These are phyloP conservation scores for Ophiostoma tasmaniense DNA, from an alignment of 2,329 filamentous ascomycete genomes.

Conservation along the genomic window DNA sequence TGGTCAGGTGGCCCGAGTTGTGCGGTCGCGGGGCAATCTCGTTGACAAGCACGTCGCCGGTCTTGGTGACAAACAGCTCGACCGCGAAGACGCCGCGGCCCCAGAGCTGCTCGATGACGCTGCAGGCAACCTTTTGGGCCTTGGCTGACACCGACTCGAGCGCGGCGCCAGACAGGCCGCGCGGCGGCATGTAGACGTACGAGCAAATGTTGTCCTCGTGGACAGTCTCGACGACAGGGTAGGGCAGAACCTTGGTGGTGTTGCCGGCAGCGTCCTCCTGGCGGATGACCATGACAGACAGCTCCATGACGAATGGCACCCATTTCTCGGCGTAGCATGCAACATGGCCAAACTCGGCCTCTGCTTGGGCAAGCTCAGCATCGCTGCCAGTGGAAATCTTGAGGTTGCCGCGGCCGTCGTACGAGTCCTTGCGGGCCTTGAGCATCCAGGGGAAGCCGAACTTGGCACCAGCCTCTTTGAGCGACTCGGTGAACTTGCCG, in stretches of 20 bases:
- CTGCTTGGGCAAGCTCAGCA: constrained; percentile 55
- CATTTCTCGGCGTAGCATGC: constrained; percentile 85
- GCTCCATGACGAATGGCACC: constrained; percentile 74
- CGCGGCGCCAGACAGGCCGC: constrained; percentile 44
- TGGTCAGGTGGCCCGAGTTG: constrained; percentile 92
- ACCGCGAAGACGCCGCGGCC: constrained; percentile 93
- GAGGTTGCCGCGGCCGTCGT: constrained; percentile 73
- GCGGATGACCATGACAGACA: constrained; percentile 91
- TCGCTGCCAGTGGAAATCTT: constrained; percentile 39
- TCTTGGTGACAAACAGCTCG: constrained; percentile 81
- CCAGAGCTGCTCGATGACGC: constrained; percentile 70
- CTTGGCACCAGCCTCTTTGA: constrained; percentile 53
- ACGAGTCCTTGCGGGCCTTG: constrained; percentile 82
- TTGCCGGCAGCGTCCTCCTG: constrained; percentile 58
- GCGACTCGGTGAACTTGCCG: constrained; percentile 47
- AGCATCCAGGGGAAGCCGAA: constrained; percentile 86
- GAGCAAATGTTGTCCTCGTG: constrained; percentile 96
- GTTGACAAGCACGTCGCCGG: constrained; percentile 67
- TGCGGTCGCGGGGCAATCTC: constrained; percentile 76
- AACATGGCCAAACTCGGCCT: constrained; percentile 59
- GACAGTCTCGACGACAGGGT: constrained; percentile 86
- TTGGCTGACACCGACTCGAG: constrained; percentile 49
- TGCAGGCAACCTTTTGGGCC: constrained; percentile 68
- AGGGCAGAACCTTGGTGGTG: constrained; percentile 51
- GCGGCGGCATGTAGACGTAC: constrained; percentile 72